Evolutionary conservation across 768 basidiomycete genomes (phyloP), one percentile per base, ranked within the genome.

Genomic region (Crassisporium funariophilum): DNA sequence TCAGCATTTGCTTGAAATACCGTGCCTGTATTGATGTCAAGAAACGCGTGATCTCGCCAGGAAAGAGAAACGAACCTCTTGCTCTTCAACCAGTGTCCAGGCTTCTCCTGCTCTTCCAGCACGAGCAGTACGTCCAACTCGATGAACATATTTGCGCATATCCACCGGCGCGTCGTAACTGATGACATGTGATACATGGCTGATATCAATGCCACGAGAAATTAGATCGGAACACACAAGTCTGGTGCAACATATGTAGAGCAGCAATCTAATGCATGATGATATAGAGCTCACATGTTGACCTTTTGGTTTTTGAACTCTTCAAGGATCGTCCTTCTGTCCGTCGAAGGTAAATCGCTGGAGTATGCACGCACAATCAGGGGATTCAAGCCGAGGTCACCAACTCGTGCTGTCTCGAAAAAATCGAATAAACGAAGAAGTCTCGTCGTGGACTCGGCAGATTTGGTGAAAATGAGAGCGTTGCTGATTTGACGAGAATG

Each of bases 81-180:
- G 95, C 62, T 93, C 88, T 71, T 98, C 97, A 5, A 98, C 90
- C 57, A 98, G 67, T 2, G 88, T 89, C 95, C 95, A 99, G 2
- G 95, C 94, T 53, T 88, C 81, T 5, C 97, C 97, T 16, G 70
- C 68, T 36, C 88, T 76, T 6, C 97, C 97, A 3, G 97, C 97
- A 41, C 97, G 80, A 2, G 97, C 97, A 4, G 97, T 98, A 35
- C 97, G 79, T 16, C 97, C 97, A 7, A 95, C 95, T 43, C 97
- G 86, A 66, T 99, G 97, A 9, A 99, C 91, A 60, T 99, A 99
- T 65, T 98, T 98, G 41, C 92, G 81, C 82, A 98, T 94, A 64
- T 98, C 97, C n/a, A 97, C 79, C 7, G 97, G 95, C 2, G 83
- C 85, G 62, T 99, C 97, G 64, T 99, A 98, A 59, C 87, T 94